Evolutionary conservation across 306 rosid genomes (phyloP).

Genomic region (Pterocarpus macrocarpus): DNA sequence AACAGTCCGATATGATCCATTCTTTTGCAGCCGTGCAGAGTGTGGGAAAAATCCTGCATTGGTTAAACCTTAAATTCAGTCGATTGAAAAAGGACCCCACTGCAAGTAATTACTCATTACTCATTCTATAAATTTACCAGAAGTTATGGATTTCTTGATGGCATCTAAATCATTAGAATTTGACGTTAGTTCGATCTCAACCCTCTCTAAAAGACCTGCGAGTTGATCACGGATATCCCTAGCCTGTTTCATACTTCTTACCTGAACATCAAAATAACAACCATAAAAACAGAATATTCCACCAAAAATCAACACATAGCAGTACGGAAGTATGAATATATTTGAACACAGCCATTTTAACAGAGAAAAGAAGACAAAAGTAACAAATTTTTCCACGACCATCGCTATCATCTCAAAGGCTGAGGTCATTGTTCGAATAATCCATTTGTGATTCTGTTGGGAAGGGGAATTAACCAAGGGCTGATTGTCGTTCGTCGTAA

Average conservation of each 20-base stretch:
- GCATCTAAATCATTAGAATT: conserved; percentile 70
- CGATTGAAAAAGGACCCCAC: conserved; percentile 7
- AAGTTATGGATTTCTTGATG: conserved; percentile 86
- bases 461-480: neutral
- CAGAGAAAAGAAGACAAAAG: conserved; percentile 12
- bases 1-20: conserved; percentile 81
- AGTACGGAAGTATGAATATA: conserved; percentile 4
- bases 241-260: conserved; percentile 97
- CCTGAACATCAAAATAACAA: conserved; percentile 57
- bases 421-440: conserved; percentile 2
- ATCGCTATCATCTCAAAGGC: conserved; percentile 19
- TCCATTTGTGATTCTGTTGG: neutral
- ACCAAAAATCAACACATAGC: conserved; percentile 18
- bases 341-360: neutral
- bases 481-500: neutral
- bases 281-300: conserved; percentile 28
- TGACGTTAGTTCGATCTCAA: conserved; percentile 82
- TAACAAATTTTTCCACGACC: conserved; percentile 17
- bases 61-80: conserved; percentile 33
- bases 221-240: conserved; percentile 97
- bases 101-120: conserved; percentile 20
- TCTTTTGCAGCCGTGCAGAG: conserved; percentile 80
- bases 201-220: conserved; percentile 91
- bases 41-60: conserved; percentile 88
- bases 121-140: conserved; percentile 60